These are phyloP conservation scores for Trichosanthes cucumerina DNA, from an alignment of 306 rosid genomes.

Conservation along the genomic window DNA sequence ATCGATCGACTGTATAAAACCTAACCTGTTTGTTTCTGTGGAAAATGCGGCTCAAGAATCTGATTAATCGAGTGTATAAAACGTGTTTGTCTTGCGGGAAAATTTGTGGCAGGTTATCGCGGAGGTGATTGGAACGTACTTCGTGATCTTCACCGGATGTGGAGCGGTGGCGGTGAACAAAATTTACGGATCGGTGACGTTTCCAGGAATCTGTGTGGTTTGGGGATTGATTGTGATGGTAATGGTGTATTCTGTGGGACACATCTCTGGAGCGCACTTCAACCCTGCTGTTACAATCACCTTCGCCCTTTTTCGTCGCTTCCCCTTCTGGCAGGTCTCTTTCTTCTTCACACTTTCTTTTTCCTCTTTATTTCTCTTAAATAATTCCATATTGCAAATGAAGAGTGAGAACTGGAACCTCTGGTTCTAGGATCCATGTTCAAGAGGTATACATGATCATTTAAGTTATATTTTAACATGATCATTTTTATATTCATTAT, in stretches of 20 bases:
- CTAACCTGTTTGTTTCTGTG: not conserved
- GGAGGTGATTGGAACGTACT: conserved; percentile 26
- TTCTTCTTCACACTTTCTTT: not conserved
- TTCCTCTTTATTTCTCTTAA: not conserved
- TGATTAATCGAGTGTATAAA: not conserved
- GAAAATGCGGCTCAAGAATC: not conserved
- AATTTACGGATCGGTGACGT: conserved; percentile 19
- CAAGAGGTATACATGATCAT: no score
- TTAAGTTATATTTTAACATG: not conserved
- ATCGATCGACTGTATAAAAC: not conserved
- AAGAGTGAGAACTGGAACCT: not conserved
- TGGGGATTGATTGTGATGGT: conserved; percentile 34
- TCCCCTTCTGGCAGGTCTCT: conserved; percentile 15
- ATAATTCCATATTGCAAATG: not conserved
- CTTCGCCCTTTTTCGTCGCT: conserved; percentile 18
- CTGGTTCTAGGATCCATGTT: not conserved
- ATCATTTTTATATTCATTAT: no score
- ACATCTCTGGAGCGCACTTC: conserved; percentile 32
- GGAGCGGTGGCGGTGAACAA: conserved; percentile 25
- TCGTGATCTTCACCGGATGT: conserved; percentile 30
- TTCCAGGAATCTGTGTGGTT: conserved; percentile 25
- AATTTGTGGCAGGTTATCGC: conserved; percentile 18
- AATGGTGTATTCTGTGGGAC: conserved; percentile 27
- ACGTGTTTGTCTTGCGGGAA: not conserved
- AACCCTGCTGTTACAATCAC: conserved; percentile 27